Percentiles rank a stretch among this genome's conserved stretches.
Conservation (phyloP, 1,139 yeast genomes). For the Sugiyamaella japonica region DNA sequence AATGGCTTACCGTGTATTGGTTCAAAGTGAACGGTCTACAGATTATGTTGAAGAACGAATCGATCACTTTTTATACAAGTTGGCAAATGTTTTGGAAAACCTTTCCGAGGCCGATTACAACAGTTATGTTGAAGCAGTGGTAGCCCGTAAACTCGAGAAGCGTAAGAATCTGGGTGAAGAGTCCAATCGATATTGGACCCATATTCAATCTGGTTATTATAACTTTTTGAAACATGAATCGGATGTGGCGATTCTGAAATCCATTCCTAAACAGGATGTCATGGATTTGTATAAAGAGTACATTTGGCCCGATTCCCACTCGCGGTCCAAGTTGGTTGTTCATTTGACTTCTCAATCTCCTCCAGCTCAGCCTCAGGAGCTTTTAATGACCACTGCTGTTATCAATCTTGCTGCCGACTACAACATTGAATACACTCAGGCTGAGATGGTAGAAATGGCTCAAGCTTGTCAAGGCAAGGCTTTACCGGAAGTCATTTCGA, state of each 20-base stretch:
- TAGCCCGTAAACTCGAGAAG: slow-evolving; percentile 64
- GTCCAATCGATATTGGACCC: slow-evolving; percentile 60
- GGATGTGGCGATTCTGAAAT: slow-evolving; percentile 58
- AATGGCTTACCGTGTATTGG: slow-evolving; percentile 71
- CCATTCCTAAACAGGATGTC: slow-evolving; percentile 58
- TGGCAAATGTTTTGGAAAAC: slow-evolving; percentile 44
- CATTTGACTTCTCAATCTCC: slow-evolving; percentile 64
- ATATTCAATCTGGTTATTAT: slow-evolving; percentile 72
- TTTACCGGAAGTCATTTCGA: slow-evolving; percentile 18
- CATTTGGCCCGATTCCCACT: slow-evolving; percentile 48
- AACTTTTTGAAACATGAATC: slow-evolving; percentile 60
- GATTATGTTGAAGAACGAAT: slow-evolving; percentile 76
- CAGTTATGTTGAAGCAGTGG: slow-evolving; percentile 68
- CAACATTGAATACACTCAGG: slow-evolving; percentile 48
- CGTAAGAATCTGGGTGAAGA: slow-evolving; percentile 80
- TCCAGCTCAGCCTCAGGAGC: slow-evolving; percentile 30
- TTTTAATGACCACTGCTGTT: slow-evolving; percentile 27
- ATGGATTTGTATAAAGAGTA: slow-evolving; percentile 52
- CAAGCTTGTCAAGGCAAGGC: slow-evolving; percentile 24
- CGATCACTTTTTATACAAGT: slow-evolving; percentile 54
- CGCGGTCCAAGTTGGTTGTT: slow-evolving; percentile 51
- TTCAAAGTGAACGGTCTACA: slow-evolving; percentile 82
- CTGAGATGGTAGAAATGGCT: slow-evolving; percentile 29
- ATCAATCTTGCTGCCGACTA: slow-evolving; percentile 67
- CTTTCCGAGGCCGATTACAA: slow-evolving; percentile 64